phyloP scores from a whole-genome alignment of 1,139 yeast species.

The Diutina neorugosa region DNA sequence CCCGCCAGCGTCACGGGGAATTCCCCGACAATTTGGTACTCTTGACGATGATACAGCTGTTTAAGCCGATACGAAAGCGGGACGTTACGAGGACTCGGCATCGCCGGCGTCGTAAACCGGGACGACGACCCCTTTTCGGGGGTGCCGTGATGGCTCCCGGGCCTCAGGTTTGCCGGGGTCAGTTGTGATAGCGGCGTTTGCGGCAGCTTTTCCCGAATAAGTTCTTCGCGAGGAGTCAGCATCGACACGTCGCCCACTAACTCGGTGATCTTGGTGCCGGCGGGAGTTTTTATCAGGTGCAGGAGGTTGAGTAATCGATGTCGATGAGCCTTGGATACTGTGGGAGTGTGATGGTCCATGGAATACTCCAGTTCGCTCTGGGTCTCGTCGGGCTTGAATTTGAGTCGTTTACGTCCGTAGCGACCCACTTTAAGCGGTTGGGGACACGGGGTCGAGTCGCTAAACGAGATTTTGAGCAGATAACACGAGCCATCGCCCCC shows the following conservation, averaged over 20 bases:
- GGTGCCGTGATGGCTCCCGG: neutral
- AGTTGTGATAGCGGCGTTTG: constrained; percentile 1
- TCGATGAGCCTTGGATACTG: neutral
- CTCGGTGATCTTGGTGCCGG: neutral
- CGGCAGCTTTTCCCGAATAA: neutral
- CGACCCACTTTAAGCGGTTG: neutral
- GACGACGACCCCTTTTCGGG: neutral
- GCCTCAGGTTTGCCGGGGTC: neutral
- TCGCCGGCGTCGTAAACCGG: neutral
- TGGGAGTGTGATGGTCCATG: neutral
- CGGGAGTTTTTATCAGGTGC: constrained; percentile 1
- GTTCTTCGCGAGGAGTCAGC: neutral
- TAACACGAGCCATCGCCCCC: neutral
- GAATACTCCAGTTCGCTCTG: neutral
- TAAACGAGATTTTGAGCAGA: neutral
- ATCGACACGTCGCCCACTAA: neutral
- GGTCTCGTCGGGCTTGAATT: neutral
- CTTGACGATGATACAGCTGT: neutral
- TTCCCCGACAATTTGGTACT: constrained; percentile 22
- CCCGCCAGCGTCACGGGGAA: constrained; percentile 26
- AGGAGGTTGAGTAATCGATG: neutral
- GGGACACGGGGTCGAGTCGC: constrained; percentile 3
- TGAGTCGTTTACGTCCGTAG: constrained; percentile 1
- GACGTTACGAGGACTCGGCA: neutral
- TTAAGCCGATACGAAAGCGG: neutral